These are phyloP conservation scores for Asterochloris sp. DNA, from an alignment of 139 green algal genomes.

Conservation along the genomic window DNA sequence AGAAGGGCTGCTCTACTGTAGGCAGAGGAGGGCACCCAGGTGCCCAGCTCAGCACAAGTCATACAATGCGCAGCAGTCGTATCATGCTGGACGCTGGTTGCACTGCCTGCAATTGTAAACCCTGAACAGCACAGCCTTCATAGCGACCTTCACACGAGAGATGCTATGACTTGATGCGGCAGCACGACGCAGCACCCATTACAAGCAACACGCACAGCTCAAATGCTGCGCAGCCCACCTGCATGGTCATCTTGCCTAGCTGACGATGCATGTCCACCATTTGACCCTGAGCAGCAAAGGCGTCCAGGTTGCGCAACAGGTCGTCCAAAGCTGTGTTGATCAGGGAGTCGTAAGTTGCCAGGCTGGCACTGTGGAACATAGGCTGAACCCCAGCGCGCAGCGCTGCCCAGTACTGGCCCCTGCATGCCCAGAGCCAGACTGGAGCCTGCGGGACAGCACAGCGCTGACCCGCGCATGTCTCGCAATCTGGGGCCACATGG, in stretches of 20 bases:
- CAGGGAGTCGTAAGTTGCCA: slow-evolving; percentile 17
- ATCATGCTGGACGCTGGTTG: background rate
- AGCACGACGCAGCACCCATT: background rate
- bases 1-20: no score
- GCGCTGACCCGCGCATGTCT: no score
- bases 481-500: no score
- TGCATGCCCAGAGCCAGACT: background rate
- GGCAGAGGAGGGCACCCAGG: no score
- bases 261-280: slow-evolving; percentile 16
- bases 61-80: no score
- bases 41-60: no score
- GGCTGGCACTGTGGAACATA: slow-evolving; percentile 26
- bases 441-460: no score
- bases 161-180: background rate
- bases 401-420: slow-evolving; percentile 17
- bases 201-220: background rate
- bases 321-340: slow-evolving; percentile 20
- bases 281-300: background rate
- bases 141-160: no score
- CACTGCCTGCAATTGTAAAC: background rate
- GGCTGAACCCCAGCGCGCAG: slow-evolving; percentile 28
- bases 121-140: background rate
- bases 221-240: slow-evolving; percentile 26
- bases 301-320: background rate
- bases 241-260: slow-evolving; percentile 31